Evolutionary conservation across 176 grass and related monocot species (phyloP).

Genomic region (Carex scoparia): DNA sequence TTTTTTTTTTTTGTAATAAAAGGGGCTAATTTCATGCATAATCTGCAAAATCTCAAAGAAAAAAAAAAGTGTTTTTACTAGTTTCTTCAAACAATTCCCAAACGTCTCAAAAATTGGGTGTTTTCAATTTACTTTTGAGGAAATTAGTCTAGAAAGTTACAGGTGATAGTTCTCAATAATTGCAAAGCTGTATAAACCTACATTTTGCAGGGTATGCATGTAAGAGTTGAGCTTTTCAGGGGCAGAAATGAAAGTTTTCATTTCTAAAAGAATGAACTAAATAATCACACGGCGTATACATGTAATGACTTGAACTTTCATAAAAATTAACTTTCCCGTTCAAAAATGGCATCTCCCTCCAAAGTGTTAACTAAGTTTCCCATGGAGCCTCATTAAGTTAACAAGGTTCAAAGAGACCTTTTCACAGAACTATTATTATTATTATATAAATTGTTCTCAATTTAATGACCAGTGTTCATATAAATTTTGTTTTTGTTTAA

Average conservation of each 20-base stretch:
- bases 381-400: not conserved
- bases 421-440: not conserved
- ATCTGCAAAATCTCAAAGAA: not conserved
- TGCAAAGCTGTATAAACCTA: not conserved
- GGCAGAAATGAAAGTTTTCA: not conserved
- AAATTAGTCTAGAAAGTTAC: not conserved
- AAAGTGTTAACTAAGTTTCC: not conserved
- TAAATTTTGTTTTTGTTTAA: not conserved
- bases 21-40: not conserved
- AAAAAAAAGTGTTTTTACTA: not conserved
- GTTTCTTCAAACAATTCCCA: not conserved
- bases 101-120: not conserved
- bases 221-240: not conserved
- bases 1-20: not conserved
- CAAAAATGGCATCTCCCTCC: not conserved
- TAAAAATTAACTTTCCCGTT: not conserved
- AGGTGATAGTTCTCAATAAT: not conserved
- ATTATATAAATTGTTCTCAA: not conserved
- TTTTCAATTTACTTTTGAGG: not conserved
- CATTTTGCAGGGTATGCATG: not conserved
- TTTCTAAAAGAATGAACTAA: not conserved
- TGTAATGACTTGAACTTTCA: not conserved
- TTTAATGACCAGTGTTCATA: not conserved
- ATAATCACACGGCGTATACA: not conserved
- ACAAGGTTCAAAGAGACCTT: slow-evolving; percentile 5